Evolutionary conservation across 148 eudicot species (phyloP), one percentile per base, ranked within the genome.

Genomic region (Silene latifolia): DNA sequence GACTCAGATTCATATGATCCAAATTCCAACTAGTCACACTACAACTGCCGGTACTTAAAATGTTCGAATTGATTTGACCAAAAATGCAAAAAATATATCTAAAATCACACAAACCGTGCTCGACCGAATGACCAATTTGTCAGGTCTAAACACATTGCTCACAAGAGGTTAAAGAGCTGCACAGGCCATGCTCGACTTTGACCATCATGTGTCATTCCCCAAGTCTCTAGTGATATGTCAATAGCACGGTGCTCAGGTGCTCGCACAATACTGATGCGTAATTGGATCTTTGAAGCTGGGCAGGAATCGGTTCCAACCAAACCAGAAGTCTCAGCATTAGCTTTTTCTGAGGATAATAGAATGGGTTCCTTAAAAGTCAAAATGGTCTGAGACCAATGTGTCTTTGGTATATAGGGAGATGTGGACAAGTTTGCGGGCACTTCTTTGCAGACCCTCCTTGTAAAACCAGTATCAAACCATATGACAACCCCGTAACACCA

Each of bases 391-490:
- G 89, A 75, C 98, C 98, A 95, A 71, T 95, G 98, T 29, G 98
- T 95, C 67, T 80, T 79, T 42, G 84, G 85, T 71, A 83, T 74
- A 71, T 92, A 87, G 3, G 97, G 98, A 23, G 97, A 95, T 44
- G 97, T 95, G 79, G 98, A 92, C 75, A 95, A 76, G 76, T 79
- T 74, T 1, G 87, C 80, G 0, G 96, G 87, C 74, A 48, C 78
- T 68, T 95, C 98, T 59, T 80, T 89, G 83, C 98, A 95, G 73
- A 92, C 90, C 74, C 96, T 85, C 70, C 83, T 70, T 2, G 98
- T 86, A 75, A 95, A 95, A 60, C 93, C 89, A 53, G 96, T 95
- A 67, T 90, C 98, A 74, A 95, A 95, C 98, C 98, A 95, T 42
- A 95, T 48, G 63, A 90, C 92, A 27, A 95, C 79, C 71, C 98